These are phyloP conservation scores for Austroboletus niveus DNA, from an alignment of 1,284 basidiomycete species.

Conservation along the genomic window DNA sequence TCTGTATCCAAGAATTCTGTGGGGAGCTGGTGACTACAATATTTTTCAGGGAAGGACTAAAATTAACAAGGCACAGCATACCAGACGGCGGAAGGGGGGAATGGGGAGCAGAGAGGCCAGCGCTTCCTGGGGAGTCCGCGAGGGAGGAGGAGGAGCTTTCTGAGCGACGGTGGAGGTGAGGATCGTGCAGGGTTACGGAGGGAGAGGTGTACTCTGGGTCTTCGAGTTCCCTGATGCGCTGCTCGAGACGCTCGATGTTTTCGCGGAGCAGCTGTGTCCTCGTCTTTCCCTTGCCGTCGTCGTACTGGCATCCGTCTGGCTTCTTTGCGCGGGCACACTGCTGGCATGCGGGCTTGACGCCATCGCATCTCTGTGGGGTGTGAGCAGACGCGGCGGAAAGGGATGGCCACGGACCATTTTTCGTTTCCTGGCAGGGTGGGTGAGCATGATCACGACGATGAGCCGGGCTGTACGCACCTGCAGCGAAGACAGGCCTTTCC, in stretches of 20 bases:
- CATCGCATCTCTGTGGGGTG: constrained; percentile 52
- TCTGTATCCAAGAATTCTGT: constrained; percentile 32
- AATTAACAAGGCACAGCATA: constrained; percentile 34
- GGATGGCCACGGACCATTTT: constrained; percentile 62
- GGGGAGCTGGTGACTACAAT: constrained; percentile 27
- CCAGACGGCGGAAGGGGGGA: constrained; percentile 60
- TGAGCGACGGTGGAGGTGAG: constrained; percentile 50
- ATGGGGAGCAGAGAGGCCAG: constrained; percentile 56
- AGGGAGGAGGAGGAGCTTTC: constrained; percentile 64
- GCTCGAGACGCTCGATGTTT: constrained; percentile 54
- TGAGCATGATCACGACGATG: constrained; percentile 7
- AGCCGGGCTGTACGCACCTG: constrained; percentile 27
- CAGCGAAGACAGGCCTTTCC: constrained; percentile 38
- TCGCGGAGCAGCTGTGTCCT: constrained; percentile 60
- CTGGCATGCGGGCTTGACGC: constrained; percentile 56
- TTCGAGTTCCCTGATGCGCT: constrained; percentile 56
- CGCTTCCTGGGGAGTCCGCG: constrained; percentile 54
- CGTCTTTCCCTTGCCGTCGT: constrained; percentile 65
- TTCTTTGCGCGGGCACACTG: constrained; percentile 62
- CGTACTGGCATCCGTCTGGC: constrained; percentile 56
- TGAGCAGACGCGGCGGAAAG: neutral
- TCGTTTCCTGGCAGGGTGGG: constrained; percentile 51
- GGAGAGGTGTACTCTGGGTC: constrained; percentile 57
- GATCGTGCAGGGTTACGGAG: constrained; percentile 51
- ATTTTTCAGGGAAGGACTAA: constrained; percentile 5